phyloP scores from a whole-genome alignment of 2,329 filamentous ascomycete genomes.

The Clonostachys rosea region DNA sequence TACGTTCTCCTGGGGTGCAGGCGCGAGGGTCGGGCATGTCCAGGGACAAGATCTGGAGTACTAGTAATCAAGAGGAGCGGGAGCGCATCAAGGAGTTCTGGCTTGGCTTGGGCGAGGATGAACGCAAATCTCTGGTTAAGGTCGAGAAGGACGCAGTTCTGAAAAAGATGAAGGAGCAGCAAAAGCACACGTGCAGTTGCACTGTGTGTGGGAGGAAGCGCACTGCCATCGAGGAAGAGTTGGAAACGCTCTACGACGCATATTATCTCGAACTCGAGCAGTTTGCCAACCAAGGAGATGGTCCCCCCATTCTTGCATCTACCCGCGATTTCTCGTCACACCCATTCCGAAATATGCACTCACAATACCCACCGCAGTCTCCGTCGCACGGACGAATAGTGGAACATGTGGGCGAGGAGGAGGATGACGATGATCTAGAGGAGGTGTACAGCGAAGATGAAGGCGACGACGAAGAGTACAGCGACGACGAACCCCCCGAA shows the following conservation, averaged over 20 bases:
- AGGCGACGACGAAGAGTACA: constrained; percentile 54
- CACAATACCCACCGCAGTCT: constrained; percentile 59
- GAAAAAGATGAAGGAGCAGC: constrained; percentile 99
- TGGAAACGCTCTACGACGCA: constrained; percentile 95
- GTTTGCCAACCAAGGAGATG: constrained; percentile 81
- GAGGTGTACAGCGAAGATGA: constrained; percentile 45
- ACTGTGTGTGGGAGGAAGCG: constrained; percentile 95
- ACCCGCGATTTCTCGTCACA: constrained; percentile 59
- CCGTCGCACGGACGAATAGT: constrained; percentile 73
- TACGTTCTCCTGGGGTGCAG: too few relatives aligned
- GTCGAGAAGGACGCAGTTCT: constrained; percentile 98
- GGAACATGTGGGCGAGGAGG: constrained; percentile 55
- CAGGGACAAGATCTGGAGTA: constrained; percentile 95
- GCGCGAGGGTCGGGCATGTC: constrained; percentile 39
- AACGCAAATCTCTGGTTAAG: constrained; percentile 92
- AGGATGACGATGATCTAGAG: constrained; percentile 48
- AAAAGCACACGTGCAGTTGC: constrained; percentile 98
- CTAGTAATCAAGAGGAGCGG: constrained; percentile 86
- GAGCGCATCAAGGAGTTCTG: constrained; percentile 98
- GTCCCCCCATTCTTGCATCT: constrained; percentile 43
- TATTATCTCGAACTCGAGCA: constrained; percentile 98
- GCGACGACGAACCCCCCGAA: constrained; percentile 60
- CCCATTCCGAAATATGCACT: constrained; percentile 52
- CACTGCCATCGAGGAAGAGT: constrained; percentile 94
- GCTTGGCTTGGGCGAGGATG: constrained; percentile 89